Base-by-base conservation (phyloP, 345 rosid species). In the Bretschneidera sinensis region DNA sequence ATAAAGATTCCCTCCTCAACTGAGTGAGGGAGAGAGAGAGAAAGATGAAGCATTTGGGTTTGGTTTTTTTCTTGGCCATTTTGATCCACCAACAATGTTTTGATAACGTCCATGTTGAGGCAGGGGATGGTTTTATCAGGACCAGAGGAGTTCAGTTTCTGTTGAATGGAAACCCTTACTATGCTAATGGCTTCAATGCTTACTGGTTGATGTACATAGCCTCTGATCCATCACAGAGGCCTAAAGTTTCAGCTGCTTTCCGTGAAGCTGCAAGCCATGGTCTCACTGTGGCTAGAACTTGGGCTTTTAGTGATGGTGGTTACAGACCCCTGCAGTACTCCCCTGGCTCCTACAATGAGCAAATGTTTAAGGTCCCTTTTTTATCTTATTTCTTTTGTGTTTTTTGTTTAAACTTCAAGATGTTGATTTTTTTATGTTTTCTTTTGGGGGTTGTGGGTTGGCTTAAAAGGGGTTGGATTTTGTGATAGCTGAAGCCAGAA, bases 301-400 rank as follows among this genome's bases (percentile, higher is more conserved):
- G 98, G 97, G 96, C 96, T 59, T 92, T 86, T 63, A 92, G 89
- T 53, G 96, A 92, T 45, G 97, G 85, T 35, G 95, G 91, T 56
- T 89, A 87, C 39, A 78, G 88, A 60, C 82, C 96, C 55, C 72
- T 88, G 0, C 95, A 86, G 75, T 55, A 23, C 62, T 71, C 88
- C 21, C 98, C 96, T 59, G 98, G 96, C 60, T 71, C 76, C 69
- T 91, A 86, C 79, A 83, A 79, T 64, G 88, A 91, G 1, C 83
- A 80, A 61, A 67, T 82, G 77, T 91, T 88, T 64, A 84, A 77
- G 96, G 97, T 89, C 51, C 21, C 9, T 22, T 59, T 24, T 21
- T 19, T 63, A 56, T 11, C 5, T 51, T 20, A 23, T 67, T 43
- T 54, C 16, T 61, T 9, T 31, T 45, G n/a, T 0, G 7, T 19